Evolutionary conservation across 805 yeast species (phyloP), one percentile per base, ranked within the genome.

Genomic region (Yamadazyma paraphyllophila): DNA sequence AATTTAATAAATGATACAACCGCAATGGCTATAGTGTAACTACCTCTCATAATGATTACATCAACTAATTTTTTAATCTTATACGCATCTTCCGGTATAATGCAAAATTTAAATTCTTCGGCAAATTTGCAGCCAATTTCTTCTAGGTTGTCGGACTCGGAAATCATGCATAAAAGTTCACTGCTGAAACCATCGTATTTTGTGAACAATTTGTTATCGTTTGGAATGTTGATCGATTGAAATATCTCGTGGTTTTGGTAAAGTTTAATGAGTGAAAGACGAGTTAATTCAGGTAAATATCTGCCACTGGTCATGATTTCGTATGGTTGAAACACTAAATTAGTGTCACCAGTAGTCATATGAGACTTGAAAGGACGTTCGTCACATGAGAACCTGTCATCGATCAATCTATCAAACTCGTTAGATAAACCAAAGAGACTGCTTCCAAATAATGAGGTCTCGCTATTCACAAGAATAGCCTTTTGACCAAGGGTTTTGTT

Each of bases 281-380:
- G 62, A 5, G 77, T 55, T 43, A 79, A 53, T 55, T 81, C 86
- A 29, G 81, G 77, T 34, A 81, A 59, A 57, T 80, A 78, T 49
- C 85, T 62, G 1, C 85, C 84, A 20, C 80, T 65, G 26, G 81
- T 69, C 61, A 80, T 58, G 47, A 76, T 62, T 57, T 81, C 86
- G 26, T 74, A 59, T 1, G 86, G 87, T 56, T 80, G 85, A 54
- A 76, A 77, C 9, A 78, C 58, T 4, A 24, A 37, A 5, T 45
- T 37, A 7, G 58, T 44, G 1, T 52, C 55, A 39, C 57, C 59
- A 14, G 50, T 33, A 4, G 52, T 42, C 69, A 73, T 67, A 50
- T 62, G 66, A 36, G 65, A 62, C 41, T 58, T 51, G 53, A 60
- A 57, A 36, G 44, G 44, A n/a, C 33, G 42, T 41, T 40, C 36